Percentiles rank a stretch among this genome's conserved stretches.
Evolutionary conservation across 2,329 filamentous ascomycete species (phyloP).

Genomic region (Aspergillus luchuensis): DNA sequence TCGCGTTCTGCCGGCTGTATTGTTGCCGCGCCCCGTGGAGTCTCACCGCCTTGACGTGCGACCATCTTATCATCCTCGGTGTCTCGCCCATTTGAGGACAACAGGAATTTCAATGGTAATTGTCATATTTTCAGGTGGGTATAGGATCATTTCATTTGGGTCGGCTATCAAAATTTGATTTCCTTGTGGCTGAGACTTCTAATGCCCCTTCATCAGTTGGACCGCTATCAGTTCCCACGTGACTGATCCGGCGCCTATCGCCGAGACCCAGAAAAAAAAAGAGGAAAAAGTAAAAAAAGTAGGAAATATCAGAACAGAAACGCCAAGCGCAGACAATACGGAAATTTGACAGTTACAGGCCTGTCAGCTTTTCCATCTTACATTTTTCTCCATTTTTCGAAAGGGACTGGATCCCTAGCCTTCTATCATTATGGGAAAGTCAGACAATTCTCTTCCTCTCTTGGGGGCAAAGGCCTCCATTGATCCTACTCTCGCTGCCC

Average conservation of each 20-base stretch:
- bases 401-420: not conserved
- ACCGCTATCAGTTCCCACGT: slow-evolving; percentile 14
- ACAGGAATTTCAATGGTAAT: not conserved
- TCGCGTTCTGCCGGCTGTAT: slow-evolving; percentile 10
- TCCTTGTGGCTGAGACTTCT: not conserved
- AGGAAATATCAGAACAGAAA: not conserved
- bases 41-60: not conserved
- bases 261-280: slow-evolving; percentile 14
- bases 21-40: not conserved
- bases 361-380: not conserved
- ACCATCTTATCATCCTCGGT: not conserved
- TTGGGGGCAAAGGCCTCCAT: slow-evolving; percentile 65
- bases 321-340: not conserved
- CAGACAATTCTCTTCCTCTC: slow-evolving; percentile 33
- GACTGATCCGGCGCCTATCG: slow-evolving; percentile 14
- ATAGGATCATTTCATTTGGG: too few species aligned
- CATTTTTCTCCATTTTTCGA: not conserved
- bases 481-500: slow-evolving; percentile 68
- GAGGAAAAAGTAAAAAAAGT: not conserved
- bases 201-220: not conserved
- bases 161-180: not conserved
- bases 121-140: not conserved
- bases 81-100: not conserved
- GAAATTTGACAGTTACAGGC: not conserved
- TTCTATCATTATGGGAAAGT: slow-evolving; percentile 1